Percentiles rank a stretch among this genome's conserved stretches.
These are phyloP conservation scores for Gaeumannomyces sp. DNA, from an alignment of 2,329 filamentous ascomycete genomes.

Conservation along the genomic window DNA sequence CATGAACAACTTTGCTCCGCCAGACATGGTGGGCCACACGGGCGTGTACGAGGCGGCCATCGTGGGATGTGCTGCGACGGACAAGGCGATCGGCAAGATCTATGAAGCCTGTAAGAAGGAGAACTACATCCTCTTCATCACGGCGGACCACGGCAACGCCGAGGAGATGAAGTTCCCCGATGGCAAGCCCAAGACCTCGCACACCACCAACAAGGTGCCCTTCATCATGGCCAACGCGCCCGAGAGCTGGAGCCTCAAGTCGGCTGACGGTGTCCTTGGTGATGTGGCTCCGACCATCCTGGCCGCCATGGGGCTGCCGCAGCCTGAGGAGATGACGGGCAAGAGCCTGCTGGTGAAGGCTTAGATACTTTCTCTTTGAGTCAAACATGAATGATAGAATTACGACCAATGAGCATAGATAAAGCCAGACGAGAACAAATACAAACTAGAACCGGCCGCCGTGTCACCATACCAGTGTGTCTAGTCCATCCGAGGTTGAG, in stretches of 20 bases:
- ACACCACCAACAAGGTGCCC: conserved; percentile 96
- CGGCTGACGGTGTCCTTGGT: conserved; percentile 82
- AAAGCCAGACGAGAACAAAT: not conserved
- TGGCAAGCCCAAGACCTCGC: conserved; percentile 94
- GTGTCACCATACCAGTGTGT: not conserved
- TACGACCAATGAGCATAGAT: not conserved
- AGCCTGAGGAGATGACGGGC: conserved; percentile 91
- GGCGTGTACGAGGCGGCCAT: conserved; percentile 95
- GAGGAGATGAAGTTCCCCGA: conserved; percentile 98
- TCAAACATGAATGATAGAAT: not conserved
- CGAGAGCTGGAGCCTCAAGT: conserved; percentile 78
- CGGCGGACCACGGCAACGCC: conserved; percentile 93
- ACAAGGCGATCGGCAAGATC: conserved; percentile 88
- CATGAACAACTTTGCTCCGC: conserved; percentile 99
- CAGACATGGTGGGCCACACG: conserved; percentile 99
- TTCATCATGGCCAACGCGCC: conserved; percentile 98
- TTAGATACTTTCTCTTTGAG: conserved; percentile 25
- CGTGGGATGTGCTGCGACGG: conserved; percentile 75
- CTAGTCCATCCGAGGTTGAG: too few species aligned
- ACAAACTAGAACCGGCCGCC: not conserved
- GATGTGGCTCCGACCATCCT: conserved; percentile 96
- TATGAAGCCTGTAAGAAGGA: conserved; percentile 91
- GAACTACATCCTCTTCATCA: conserved; percentile 91
- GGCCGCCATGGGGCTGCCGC: conserved; percentile 80
- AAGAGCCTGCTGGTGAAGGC: conserved; percentile 74